Conservation (phyloP, 179 eudicot species). For the Spinacia oleracea region DNA sequence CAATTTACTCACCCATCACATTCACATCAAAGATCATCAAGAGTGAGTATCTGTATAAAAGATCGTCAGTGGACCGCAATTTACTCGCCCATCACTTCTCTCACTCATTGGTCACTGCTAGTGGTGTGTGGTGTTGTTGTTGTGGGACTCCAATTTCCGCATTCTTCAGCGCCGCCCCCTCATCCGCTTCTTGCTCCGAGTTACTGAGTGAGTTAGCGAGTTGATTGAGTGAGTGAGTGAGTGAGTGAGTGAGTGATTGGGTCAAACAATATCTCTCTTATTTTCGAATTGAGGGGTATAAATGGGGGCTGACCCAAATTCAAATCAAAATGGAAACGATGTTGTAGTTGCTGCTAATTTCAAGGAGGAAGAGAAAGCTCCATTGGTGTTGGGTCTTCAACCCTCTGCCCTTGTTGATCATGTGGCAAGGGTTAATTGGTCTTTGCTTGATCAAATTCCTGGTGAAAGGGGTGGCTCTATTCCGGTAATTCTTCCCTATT, state of each 20-base stretch:
- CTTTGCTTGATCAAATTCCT: conserved; percentile 67
- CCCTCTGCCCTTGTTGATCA: conserved; percentile 92
- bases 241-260: not conserved
- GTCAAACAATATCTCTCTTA: not conserved
- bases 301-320: not conserved
- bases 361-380: conserved; percentile 6
- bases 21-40: too few species aligned
- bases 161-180: not conserved
- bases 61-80: not conserved
- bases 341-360: not conserved
- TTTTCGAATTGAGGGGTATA: too few species aligned
- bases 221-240: too few species aligned
- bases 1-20: too few species aligned
- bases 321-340: not conserved
- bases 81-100: not conserved
- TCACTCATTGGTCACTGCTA: not conserved
- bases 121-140: conserved; percentile 4
- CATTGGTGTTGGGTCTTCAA: conserved; percentile 72
- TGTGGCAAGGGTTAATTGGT: conserved; percentile 73
- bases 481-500: conserved; percentile 53
- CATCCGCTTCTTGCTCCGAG: not conserved
- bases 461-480: conserved; percentile 91
- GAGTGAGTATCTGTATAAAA: not conserved
- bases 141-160: not conserved
- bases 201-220: too few species aligned